Base-by-base conservation (phyloP, 208 protist genomes). In the Trypanosoma cruzi region DNA sequence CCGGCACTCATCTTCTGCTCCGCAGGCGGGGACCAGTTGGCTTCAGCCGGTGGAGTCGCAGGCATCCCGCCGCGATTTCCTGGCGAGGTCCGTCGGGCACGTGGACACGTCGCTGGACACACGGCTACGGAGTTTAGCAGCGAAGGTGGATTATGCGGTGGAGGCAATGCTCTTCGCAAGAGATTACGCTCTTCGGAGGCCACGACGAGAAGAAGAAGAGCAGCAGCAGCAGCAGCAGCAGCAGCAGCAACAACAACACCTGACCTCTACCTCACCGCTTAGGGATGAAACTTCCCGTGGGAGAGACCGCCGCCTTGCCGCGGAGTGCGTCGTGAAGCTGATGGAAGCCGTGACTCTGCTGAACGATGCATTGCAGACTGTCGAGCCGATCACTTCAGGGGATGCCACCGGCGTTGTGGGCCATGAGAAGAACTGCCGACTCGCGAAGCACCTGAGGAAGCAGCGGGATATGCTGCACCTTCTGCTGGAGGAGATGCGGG, bases 121-220 rank as follows among this genome's bases (percentile, higher is more conserved):
- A 24, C 31, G 46, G 0, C 28, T 69, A 20, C 64, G 16, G 28
- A 18, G 4, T 11, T 2, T 60, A 18, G 64, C 6, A n/a, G 54
- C 18, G 0, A 22, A n/a, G 14, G 49, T 73, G 8, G 28, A 28
- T 11, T 42, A 26, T 49, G 68, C 58, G 7, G 10, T 65, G 7
- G 36, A 57, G 4, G 68, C 48, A 11, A 32, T 73, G 46, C 68
- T 65, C 26, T 66, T 24, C 49, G 59, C 59, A 22, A 31, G 59
- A 8, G 58, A 73, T 13, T n/a, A 60, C 32, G 58, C 52, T 26
- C 5, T 73, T 40, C 46, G 52, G n/a, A 8, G 50, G 29, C 8
- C 4, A 32, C n/a, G 10, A 7, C 0, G n/a, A 24, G 34, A 16
- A 40, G 26, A 32, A 20, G 24, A 37, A 49, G 1, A 16, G 10